Base-by-base conservation (phyloP, 352 stramenopile genomes). In the Phytopythium aichiense region DNA sequence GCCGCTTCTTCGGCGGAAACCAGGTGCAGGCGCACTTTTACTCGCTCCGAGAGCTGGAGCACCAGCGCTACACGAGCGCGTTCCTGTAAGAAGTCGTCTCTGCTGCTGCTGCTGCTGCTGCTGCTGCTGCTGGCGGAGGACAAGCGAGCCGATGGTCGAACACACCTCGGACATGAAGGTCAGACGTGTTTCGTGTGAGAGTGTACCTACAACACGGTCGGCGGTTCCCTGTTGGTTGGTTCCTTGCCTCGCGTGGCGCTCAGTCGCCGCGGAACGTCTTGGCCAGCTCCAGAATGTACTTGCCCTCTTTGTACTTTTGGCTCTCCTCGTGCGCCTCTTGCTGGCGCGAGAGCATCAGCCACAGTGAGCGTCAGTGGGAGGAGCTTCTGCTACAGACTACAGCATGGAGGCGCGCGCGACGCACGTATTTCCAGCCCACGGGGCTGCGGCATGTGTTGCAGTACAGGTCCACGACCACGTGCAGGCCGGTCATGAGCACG, bases 291-390 rank as follows among this genome's bases (percentile, higher is more conserved):
- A 99, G 88, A 70, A 99, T 98, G 75, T 94, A 98, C 65, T 98
- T 98, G 62, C 94, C 94, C 74, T 98, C 93, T 71, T 98, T 98
- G 81, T 98, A 98, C 71, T 97, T 98, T 73, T 98, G 89, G 66
- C 74, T 92, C 45, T 82, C 72, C 57, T 98, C 91, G 61, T 98
- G 94, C 40, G 94, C 94, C 66, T 94, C 94, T 65, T 92, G 84
- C 82, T 93, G 66, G 8, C 9, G 0, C 22, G 12, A 11, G 11
- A 11, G 20, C 60, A 60, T 23, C 20, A 54, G 3, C 28, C 60
- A 25, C 15, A 22, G 7, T 2, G 20, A 22, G 20, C 5, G 7
- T 30, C 23, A 43, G 31, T 13, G 7, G 3, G 4, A 22, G 23
- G 38, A 5, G 9, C 9, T 22, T 15, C 50, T 16, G 0, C 15